Evolutionary conservation across 2,329 filamentous ascomycete genomes (phyloP), one percentile per base, ranked within the genome.

Genomic region (Ceratocystiopsis minuta): DNA sequence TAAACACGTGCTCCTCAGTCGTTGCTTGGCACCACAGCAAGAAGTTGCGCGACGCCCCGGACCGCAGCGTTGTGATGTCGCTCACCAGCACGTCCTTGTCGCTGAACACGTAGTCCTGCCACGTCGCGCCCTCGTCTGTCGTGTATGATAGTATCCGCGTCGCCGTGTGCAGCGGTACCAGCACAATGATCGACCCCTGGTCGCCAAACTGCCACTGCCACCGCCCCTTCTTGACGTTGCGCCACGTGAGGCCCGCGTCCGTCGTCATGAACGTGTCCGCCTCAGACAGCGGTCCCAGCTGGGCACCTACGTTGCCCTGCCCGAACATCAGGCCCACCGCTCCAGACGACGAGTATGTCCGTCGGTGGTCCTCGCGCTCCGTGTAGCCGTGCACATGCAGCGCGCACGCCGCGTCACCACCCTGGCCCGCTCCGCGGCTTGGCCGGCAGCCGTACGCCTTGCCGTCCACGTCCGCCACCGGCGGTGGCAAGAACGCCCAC

Each of bases 201-300:
- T 98, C 92, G 45, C 90, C 92, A 56, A 85, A 94, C 54, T 93
- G 84, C 85, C 86, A 98, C 53, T 81, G 80, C 67, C 86, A 94
- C 33, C 70, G 72, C 6, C 90, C 92, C 60, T 92, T 87, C 61
- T 82, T 88, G 46, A 88, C 76, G 45, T 78, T 74, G 49, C 70
- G 77, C 90, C 90, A 98, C 34, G 66, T 82, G 40, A 96, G 70
- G 43, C 92, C 92, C n/a, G 80, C 90, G 56, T 98, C 87, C 1
- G 70, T 70, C 12, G 85, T 92, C 66, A 96, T 80, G 61, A 88
- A 98, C 0, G 88, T 96, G 55, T 90, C 80, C 14, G 80, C 80
- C 15, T 88, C 75, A 41, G 13, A 10, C 32, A 14, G 13, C 13
- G 12, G 13, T n/a, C 68, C 64, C 37, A 95, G 70, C 45, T 67